Evolutionary conservation across 805 yeast species (phyloP).

Genomic region (Wickerhamiella slavikovae): DNA sequence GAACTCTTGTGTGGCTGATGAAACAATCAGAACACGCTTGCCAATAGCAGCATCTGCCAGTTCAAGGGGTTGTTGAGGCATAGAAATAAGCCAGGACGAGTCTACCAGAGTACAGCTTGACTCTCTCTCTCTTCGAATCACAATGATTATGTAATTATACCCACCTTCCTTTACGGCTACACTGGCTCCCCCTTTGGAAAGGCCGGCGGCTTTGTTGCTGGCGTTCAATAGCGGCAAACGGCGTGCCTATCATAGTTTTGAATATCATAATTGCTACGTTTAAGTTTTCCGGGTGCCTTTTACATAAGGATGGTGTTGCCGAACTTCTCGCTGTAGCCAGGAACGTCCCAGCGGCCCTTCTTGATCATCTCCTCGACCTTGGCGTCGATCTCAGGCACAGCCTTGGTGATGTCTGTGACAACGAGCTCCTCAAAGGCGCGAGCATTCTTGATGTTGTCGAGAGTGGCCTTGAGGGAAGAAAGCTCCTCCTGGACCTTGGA

Average conservation of each 20-base stretch:
- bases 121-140: too few species aligned
- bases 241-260: too few species aligned
- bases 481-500: constrained; percentile 71
- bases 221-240: too few species aligned
- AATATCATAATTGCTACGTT: too few species aligned
- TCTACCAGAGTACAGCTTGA: too few species aligned
- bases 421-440: constrained; percentile 96
- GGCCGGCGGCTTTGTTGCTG: too few species aligned
- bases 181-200: too few species aligned
- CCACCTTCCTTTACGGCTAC: too few species aligned
- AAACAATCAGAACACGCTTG: constrained; percentile 50
- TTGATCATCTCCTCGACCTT: constrained; percentile 88
- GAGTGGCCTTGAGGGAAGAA: constrained; percentile 64
- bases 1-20: constrained; percentile 51
- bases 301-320: constrained; percentile 88
- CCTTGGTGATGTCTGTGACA: constrained; percentile 81
- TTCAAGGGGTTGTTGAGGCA: constrained; percentile 43
- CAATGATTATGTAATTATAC: too few species aligned
- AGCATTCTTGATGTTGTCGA: constrained; percentile 85
- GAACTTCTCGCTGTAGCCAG: constrained; percentile 96
- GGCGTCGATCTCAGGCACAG: constrained; percentile 93
- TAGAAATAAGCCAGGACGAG: too few species aligned
- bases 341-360: constrained; percentile 95
- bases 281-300: too few species aligned
- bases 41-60: constrained; percentile 78